Base-by-base conservation (phyloP, 2,329 filamentous ascomycete species). In the Pseudogymnoascus sp. region DNA sequence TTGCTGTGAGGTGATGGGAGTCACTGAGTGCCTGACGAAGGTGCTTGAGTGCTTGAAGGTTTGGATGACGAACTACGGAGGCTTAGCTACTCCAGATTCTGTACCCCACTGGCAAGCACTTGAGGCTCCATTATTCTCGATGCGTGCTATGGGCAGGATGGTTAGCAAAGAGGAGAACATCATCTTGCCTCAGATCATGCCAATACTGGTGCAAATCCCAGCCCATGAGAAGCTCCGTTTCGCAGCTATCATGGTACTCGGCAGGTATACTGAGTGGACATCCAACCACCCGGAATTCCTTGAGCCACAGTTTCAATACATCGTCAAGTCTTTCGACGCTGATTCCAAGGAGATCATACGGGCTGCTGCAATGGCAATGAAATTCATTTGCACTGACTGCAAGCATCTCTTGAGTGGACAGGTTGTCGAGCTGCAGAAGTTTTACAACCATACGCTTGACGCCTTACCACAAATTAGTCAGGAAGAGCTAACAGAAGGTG, bases 181-280 rank as follows among this genome's bases (percentile, higher is more conserved):
- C 39, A 90, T 99, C 69, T 80, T 99, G 40, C 90, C 92, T 2
- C 90, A 93, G 71, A 86, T 99, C 13, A 96, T 99, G 77, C 92
- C 92, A 15, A 80, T 99, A 62, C 86, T 99, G 65, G 91, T 96
- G 9, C 90, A 95, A 72, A 96, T 99, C 64, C 94, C 94, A 0
- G 87, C 90, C 70, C 94, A 99, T 70, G 91, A 97, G 75, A 99
- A 97, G 78, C 83, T 99, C n/a, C 90, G 92, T 6, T 99, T 99
- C 75, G 93, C 96, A 65, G 93, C 93, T 5, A 96, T 97, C 70
- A 97, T 99, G 92, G 92, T 95, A 2, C 83, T 99, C 21, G 94
- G 92, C 37, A 85, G 94, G 65, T 99, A 99, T 72, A 99, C 95
- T 0, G 93, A 97, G 74, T 99, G 94, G 94, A 99, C 95, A 0